phyloP scores from a whole-genome alignment of 768 basidiomycete genomes.

The Ramaria sp. region DNA sequence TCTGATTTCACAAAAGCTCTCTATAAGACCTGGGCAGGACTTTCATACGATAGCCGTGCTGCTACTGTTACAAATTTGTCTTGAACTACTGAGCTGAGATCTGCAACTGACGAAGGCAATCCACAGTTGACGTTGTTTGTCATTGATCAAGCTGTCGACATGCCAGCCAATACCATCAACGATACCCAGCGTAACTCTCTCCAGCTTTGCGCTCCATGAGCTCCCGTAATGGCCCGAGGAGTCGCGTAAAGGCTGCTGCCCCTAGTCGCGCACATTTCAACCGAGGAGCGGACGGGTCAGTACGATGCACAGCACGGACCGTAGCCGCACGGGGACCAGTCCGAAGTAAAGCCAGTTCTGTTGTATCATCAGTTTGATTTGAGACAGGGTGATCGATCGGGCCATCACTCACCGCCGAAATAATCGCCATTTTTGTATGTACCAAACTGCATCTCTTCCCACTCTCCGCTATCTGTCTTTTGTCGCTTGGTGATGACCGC shows the following conservation, averaged over 20 bases:
- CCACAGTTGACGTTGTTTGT: no score
- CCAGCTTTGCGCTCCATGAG: slow-evolving; percentile 89
- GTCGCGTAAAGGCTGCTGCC: slow-evolving; percentile 84
- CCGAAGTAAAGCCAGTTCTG: slow-evolving; percentile 87
- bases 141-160: background rate
- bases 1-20: no score
- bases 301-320: slow-evolving; percentile 65
- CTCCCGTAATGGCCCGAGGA: slow-evolving; percentile 86
- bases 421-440: slow-evolving; percentile 86
- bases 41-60: no score
- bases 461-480: slow-evolving; percentile 43
- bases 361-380: slow-evolving; percentile 5
- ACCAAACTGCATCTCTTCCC: slow-evolving; percentile 61
- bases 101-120: no score
- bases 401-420: slow-evolving; percentile 72
- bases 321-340: slow-evolving; percentile 92
- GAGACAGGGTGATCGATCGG: background rate
- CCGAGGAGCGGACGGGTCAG: slow-evolving; percentile 40
- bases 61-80: background rate
- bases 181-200: slow-evolving; percentile 47
- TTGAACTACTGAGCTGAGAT: no score
- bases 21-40: no score
- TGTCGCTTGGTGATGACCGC: slow-evolving; percentile 77
- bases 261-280: slow-evolving; percentile 92
- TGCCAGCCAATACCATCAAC: slow-evolving; percentile 16